phyloP scores from a whole-genome alignment of 23 red algal species.

The Pyropia yezoensis region DNA sequence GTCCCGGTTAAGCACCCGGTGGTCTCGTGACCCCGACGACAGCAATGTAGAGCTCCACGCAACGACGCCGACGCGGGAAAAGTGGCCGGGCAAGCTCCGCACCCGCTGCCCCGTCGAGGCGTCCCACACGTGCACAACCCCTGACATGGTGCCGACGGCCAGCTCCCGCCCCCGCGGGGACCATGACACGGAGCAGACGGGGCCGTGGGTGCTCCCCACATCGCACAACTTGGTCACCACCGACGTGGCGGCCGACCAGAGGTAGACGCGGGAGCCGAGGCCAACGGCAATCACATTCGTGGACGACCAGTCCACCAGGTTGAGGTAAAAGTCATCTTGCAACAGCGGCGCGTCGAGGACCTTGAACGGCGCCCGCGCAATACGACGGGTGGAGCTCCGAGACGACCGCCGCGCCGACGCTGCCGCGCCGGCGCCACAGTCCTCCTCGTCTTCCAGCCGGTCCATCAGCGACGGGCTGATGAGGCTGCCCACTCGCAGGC shows the following conservation, averaged over 20 bases:
- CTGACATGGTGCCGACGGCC: conserved; percentile 67
- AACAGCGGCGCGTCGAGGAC: conserved; percentile 75
- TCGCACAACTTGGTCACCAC: conserved; percentile 86
- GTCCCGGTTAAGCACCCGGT: conserved; percentile 66
- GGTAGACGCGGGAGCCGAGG: conserved; percentile 73
- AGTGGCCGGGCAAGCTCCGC: conserved; percentile 65
- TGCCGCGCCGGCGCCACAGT: conserved; percentile 5
- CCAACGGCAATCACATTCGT: conserved; percentile 82
- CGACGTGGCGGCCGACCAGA: conserved; percentile 75
- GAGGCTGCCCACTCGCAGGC: no score
- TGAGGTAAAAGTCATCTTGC: conserved; percentile 92
- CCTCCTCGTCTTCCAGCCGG: conserved; percentile 1
- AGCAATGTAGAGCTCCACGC: conserved; percentile 58
- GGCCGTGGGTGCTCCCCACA: conserved; percentile 23
- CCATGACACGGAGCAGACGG: conserved; percentile 79
- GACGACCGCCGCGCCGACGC: conserved; percentile 10
- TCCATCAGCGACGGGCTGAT: no score
- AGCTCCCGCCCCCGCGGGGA: conserved; percentile 46
- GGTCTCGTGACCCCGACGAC: conserved; percentile 72
- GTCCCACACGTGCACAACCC: conserved; percentile 79
- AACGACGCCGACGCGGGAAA: conserved; percentile 51
- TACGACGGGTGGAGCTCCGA: conserved; percentile 28
- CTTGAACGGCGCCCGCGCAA: conserved; percentile 67
- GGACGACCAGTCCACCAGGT: conserved; percentile 87
- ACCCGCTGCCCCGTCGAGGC: conserved; percentile 14